Percentiles rank a stretch among this genome's conserved stretches.
Conservation (phyloP, 1,284 basidiomycete genomes). For the Ustilago esculenta region DNA sequence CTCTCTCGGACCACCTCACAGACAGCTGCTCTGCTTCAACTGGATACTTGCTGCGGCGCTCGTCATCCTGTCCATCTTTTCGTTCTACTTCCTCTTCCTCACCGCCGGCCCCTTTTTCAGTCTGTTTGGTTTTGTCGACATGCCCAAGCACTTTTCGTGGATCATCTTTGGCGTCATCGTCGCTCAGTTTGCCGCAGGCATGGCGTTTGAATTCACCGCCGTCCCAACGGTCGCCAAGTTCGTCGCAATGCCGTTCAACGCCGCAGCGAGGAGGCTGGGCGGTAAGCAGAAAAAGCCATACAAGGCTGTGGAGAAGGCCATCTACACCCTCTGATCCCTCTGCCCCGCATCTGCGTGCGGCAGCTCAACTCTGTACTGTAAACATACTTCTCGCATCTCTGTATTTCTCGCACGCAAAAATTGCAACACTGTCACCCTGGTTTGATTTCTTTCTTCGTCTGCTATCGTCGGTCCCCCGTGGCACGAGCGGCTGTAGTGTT, state of each 20-base stretch:
- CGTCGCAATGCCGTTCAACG: conserved; percentile 12
- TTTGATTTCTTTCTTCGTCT: too few species aligned
- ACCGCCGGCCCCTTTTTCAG: conserved; percentile 42
- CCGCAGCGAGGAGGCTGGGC: background rate
- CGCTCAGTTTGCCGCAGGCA: conserved; percentile 28
- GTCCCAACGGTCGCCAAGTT: conserved; percentile 8
- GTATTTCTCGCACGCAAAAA: too few species aligned
- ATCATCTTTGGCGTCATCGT: conserved; percentile 49
- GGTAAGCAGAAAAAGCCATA: conserved; percentile 14
- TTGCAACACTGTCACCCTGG: too few species aligned
- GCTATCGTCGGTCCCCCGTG: background rate
- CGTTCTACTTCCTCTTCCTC: conserved; percentile 48
- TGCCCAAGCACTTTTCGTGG: conserved; percentile 29
- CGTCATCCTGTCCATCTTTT: conserved; percentile 28
- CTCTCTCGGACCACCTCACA: conserved; percentile 46
- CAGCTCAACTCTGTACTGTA: too few species aligned
- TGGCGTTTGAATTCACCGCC: conserved; percentile 28
- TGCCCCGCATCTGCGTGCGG: too few species aligned
- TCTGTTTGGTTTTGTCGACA: conserved; percentile 44
- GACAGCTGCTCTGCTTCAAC: conserved; percentile 39
- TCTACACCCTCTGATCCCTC: too few species aligned
- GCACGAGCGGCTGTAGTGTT: conserved; percentile 12
- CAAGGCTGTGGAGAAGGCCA: conserved; percentile 17
- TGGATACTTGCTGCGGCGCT: conserved; percentile 36
- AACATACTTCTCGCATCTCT: too few species aligned